Base-by-base conservation (phyloP, 83 land plant genomes). In the Isoetes engelmannii region DNA sequence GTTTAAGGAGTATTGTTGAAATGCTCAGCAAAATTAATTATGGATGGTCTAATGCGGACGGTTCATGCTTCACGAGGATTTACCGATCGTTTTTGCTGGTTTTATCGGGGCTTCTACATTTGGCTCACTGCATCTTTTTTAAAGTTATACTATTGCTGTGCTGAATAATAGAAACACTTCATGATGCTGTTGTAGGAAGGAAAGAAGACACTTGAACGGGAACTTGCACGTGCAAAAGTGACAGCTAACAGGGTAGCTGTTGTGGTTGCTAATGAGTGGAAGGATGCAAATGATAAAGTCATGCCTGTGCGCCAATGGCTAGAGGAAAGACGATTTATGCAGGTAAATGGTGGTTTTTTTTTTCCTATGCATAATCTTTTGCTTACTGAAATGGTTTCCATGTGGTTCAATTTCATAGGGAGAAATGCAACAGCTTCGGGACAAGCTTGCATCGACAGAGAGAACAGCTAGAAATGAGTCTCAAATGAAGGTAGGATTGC, bases 231-330 rank as follows among this genome's bases (percentile, higher is more conserved):
- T 71, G 70, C 68, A 0, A 87, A 84, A 67, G 86, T 87, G 48
- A 79, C 84, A 67, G 91, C 90, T 20, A 85, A 83, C 62, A 69
- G 96, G 43, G 86, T 90, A 17, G 96, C 96, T 20, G 72, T 80
- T 15, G 89, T 84, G 18, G 85, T 82, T 9, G 92, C 89, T 21
- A 87, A 90, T 74, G 89, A 90, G 42, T 90, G 92, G 92, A 90
- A 87, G 69, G 92, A 90, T 63, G 92, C 77, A 6, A 84, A 80
- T 65, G 90, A 86, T 56, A 89, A 89, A 73, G 86, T 89, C 9
- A 90, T 87, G 87, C 96, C 96, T 50, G 85, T 90, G 48, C 85
- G 80, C 69, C 85, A 87, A 71, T 90, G 96, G 92, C 82, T 90
- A 6, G 89, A 90, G 63, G 96, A 90, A 45, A 69, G 91, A 61